Conservation (phyloP, 2,329 filamentous ascomycete species). For the Pseudogymnoascus sp. region DNA sequence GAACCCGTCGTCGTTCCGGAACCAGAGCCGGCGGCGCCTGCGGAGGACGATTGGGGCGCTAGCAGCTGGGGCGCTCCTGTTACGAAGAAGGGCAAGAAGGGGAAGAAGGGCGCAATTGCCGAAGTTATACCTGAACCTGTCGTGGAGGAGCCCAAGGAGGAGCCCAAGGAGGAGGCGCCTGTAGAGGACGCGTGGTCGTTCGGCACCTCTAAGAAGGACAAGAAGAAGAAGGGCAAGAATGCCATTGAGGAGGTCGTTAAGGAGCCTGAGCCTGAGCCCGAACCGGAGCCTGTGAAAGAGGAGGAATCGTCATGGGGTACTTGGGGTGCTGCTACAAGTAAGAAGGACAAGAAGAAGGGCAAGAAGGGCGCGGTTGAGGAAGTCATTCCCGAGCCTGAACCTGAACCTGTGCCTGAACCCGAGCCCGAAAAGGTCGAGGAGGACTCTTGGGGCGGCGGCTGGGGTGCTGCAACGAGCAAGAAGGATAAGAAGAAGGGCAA, state of each 20-base stretch:
- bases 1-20: constrained; percentile 21
- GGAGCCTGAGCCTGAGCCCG: constrained; percentile 27
- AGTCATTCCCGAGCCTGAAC: constrained; percentile 22
- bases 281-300: constrained; percentile 27
- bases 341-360: constrained; percentile 38
- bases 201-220: constrained; percentile 40
- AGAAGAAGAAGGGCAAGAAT: constrained; percentile 43
- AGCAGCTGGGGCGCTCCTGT: constrained; percentile 37
- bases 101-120: constrained; percentile 14
- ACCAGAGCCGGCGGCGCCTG: constrained; percentile 16
- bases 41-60: constrained; percentile 44
- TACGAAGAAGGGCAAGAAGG: constrained; percentile 33
- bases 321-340: constrained; percentile 36
- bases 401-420: constrained; percentile 24
- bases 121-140: constrained; percentile 28
- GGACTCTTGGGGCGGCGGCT: constrained; percentile 18
- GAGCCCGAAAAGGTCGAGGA: constrained; percentile 16
- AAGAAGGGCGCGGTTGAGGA: constrained; percentile 36
- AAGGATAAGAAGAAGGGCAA: constrained; percentile 27
- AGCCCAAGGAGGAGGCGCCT: constrained; percentile 31
- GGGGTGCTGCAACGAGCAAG: constrained; percentile 22
- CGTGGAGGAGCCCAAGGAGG: constrained; percentile 30
- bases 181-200: constrained; percentile 47
- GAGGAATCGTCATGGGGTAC: constrained; percentile 41
- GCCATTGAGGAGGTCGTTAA: constrained; percentile 21